Conservation (phyloP, 345 rosid species). For the Angophora floribunda region DNA sequence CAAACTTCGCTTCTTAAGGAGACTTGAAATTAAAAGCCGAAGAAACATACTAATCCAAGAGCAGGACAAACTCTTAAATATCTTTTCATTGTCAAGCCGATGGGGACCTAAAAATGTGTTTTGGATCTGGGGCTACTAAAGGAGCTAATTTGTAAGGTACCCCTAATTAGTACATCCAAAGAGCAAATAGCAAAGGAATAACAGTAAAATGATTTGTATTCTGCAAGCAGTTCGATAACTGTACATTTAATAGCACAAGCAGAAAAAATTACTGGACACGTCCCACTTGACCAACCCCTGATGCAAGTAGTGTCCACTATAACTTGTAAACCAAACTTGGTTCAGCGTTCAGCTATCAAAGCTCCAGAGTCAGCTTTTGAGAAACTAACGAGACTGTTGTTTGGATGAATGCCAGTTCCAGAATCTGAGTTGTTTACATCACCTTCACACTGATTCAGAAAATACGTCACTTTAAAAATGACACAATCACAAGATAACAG, state of each 20-base stretch:
- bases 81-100: not conserved
- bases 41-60: not conserved
- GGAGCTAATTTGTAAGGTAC: not conserved
- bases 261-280: not conserved
- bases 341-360: slow-evolving; percentile 21
- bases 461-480: not conserved
- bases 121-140: not conserved
- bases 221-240: not conserved
- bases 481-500: not conserved
- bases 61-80: not conserved
- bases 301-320: not conserved
- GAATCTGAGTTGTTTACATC: slow-evolving; percentile 36
- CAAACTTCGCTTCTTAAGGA: not conserved
- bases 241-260: not conserved
- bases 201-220: not conserved
- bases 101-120: not conserved
- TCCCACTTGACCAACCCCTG: not conserved
- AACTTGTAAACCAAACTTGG: not conserved
- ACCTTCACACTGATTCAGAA: slow-evolving; percentile 30
- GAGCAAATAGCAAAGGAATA: not conserved
- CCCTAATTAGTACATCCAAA: not conserved
- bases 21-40: not conserved
- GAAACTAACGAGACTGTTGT: slow-evolving; percentile 25
- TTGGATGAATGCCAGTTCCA: slow-evolving; percentile 23
- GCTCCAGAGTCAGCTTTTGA: slow-evolving; percentile 33